A percentile compares a stretch with the other conserved stretches of the same genome.
Evolutionary conservation across 306 rosid species (phyloP).

Genomic region (Canavalia gladiata): DNA sequence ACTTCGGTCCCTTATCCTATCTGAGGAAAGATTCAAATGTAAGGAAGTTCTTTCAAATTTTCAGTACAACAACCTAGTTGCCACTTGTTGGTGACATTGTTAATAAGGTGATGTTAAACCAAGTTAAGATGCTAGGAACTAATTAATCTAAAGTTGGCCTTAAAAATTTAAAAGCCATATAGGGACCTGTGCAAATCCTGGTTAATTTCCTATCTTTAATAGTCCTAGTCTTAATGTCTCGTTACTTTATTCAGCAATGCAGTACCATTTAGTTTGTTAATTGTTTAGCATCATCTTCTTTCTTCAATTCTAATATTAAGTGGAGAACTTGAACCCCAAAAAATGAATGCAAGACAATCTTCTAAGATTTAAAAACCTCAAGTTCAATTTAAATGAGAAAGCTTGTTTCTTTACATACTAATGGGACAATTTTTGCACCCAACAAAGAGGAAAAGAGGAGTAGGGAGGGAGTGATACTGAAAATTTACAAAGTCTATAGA

Average conservation of each 20-base stretch:
- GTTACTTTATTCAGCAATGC: not conserved
- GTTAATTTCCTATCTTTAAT: not conserved
- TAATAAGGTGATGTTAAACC: not conserved
- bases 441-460: not conserved
- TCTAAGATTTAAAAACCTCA: not conserved
- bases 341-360: not conserved
- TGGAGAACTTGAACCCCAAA: not conserved
- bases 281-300: not conserved
- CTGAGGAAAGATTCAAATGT: conserved; percentile 38
- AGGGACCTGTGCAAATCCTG: not conserved
- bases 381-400: not conserved
- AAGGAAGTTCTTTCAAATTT: not conserved
- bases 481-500: not conserved
- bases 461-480: not conserved
- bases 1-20: conserved; percentile 54
- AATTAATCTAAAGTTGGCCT: not conserved
- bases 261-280: not conserved
- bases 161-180: not conserved
- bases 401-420: not conserved
- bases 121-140: conserved; percentile 9
- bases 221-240: not conserved
- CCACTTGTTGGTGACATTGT: not conserved
- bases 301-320: conserved; percentile 5
- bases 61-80: not conserved
- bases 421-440: not conserved